phyloP scores from a whole-genome alignment of 2,329 filamentous ascomycete species.

The Exophiala spinifera region DNA sequence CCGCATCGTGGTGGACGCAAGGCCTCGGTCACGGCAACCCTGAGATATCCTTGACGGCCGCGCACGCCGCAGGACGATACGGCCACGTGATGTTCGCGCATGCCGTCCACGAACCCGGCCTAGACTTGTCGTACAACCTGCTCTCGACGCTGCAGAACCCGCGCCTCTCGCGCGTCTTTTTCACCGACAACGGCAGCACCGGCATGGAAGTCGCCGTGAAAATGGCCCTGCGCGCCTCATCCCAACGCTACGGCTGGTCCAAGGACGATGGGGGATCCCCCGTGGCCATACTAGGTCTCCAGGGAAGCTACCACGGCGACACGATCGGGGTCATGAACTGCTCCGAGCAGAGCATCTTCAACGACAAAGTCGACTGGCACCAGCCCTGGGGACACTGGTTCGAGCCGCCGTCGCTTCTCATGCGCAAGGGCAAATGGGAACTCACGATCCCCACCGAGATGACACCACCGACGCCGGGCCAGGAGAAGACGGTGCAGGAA shows the following conservation, averaged over 20 bases:
- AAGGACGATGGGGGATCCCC: conserved; percentile 50
- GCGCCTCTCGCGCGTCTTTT: conserved; percentile 70
- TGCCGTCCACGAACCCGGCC: conserved; percentile 73
- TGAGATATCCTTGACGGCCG: conserved; percentile 67
- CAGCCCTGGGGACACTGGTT: conserved; percentile 76
- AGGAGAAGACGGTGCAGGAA: conserved; percentile 34
- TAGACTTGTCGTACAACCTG: conserved; percentile 65
- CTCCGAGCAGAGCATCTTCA: conserved; percentile 72
- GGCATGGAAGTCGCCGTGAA: conserved; percentile 81
- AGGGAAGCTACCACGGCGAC: conserved; percentile 81
- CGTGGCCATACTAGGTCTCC: conserved; percentile 69
- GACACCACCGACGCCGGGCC: neutral
- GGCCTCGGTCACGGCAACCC: conserved; percentile 78
- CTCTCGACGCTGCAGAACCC: conserved; percentile 60
- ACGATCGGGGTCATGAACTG: conserved; percentile 88
- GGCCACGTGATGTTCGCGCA: conserved; percentile 87
- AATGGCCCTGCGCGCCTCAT: conserved; percentile 72
- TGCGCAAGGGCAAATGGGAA: conserved; percentile 63
- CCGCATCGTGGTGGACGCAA: conserved; percentile 90
- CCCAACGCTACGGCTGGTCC: conserved; percentile 63
- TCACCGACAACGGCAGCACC: conserved; percentile 79
- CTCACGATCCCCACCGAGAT: conserved; percentile 19
- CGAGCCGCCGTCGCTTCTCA: conserved; percentile 69
- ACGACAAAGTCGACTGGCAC: conserved; percentile 86
- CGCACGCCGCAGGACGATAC: conserved; percentile 78